These are phyloP conservation scores for Trichoderma sp. DNA, from an alignment of 2,329 filamentous ascomycete genomes.

Conservation along the genomic window DNA sequence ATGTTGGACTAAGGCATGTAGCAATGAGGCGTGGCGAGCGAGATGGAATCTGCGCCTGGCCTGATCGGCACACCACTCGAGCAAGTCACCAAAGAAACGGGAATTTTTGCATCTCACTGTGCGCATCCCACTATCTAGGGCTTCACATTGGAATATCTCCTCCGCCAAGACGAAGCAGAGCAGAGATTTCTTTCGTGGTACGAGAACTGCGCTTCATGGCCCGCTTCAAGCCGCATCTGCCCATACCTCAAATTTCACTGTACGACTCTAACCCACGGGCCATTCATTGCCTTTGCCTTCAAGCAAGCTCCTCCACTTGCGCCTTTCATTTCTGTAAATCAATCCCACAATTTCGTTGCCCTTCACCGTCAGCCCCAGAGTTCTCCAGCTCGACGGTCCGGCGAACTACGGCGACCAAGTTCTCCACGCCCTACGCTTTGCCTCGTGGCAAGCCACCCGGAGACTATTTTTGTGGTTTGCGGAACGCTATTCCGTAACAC, in stretches of 20 bases:
- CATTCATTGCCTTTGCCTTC: neutral
- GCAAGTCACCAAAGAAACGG: neutral
- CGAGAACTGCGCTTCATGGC: neutral
- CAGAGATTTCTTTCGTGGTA: neutral
- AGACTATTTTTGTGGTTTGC: neutral
- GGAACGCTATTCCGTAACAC: neutral
- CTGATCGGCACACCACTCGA: neutral
- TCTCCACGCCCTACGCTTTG: neutral
- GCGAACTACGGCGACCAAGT: neutral
- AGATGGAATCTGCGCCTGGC: neutral
- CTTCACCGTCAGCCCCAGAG: slow-evolving; percentile 10
- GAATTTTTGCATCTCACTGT: neutral
- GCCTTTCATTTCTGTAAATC: neutral
- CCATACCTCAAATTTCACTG: neutral
- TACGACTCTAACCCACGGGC: neutral
- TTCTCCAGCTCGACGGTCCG: neutral
- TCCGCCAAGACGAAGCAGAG: neutral
- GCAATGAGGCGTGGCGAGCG: neutral
- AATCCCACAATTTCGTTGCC: slow-evolving; percentile 4
- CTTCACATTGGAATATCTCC: neutral
- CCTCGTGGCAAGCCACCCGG: slow-evolving; percentile 13
- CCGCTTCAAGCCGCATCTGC: slow-evolving; percentile 12
- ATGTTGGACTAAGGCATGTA: neutral
- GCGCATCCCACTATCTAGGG: neutral
- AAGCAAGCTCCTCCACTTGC: neutral